A percentile compares a stretch with the other conserved stretches of the same genome.
Conservation (phyloP, 2,329 filamentous ascomycete species). For the Colletotrichum tamarilloi region DNA sequence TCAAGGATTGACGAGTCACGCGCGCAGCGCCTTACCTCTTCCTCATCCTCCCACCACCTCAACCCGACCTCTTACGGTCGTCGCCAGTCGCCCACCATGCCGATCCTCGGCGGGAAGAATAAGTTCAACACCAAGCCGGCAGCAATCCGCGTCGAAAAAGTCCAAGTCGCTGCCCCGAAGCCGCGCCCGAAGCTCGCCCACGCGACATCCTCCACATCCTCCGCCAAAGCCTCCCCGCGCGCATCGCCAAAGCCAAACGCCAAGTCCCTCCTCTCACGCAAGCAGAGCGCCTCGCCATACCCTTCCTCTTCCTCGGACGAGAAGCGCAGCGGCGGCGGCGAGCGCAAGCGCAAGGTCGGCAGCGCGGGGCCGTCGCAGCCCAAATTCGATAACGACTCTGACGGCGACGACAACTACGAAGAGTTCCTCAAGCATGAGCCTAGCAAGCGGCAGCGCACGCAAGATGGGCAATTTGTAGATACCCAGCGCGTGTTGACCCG, state of each 20-base stretch:
- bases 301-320: conserved; percentile 48
- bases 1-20: not conserved
- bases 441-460: conserved; percentile 60
- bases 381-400: conserved; percentile 62
- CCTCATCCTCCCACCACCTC: not conserved
- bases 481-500: conserved; percentile 59
- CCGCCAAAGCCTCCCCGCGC: conserved; percentile 48
- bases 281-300: conserved; percentile 56
- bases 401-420: conserved; percentile 62
- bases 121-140: conserved; percentile 64
- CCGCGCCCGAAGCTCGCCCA: conserved; percentile 50
- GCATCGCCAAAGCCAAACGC: conserved; percentile 52
- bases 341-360: conserved; percentile 35
- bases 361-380: conserved; percentile 33
- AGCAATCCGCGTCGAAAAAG: conserved; percentile 64
- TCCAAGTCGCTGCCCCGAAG: conserved; percentile 53
- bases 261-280: conserved; percentile 41
- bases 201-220: conserved; percentile 45
- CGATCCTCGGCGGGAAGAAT: conserved; percentile 54
- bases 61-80: not conserved
- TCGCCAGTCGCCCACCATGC: conserved; percentile 36
- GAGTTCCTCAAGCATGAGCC: conserved; percentile 50
- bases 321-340: conserved; percentile 10
- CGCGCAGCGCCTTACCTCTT: not conserved
- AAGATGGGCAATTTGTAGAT: conserved; percentile 56